These are phyloP conservation scores for Chlorella ohadii DNA, from an alignment of 139 green algal species.

Conservation along the genomic window DNA sequence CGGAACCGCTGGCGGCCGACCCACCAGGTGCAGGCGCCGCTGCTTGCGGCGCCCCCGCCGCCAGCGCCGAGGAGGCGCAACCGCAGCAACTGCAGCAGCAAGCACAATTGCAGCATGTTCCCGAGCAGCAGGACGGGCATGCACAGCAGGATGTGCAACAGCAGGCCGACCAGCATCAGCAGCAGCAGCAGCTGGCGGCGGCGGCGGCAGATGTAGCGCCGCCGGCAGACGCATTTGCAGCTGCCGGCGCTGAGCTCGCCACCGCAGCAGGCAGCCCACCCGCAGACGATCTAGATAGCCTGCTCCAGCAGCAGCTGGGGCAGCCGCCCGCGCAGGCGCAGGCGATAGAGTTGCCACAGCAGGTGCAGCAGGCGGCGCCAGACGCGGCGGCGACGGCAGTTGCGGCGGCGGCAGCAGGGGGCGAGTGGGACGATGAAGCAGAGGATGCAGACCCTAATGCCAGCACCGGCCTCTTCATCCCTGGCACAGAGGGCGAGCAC, in stretches of 20 bases:
- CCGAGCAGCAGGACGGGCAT: neutral
- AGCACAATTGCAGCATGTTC: neutral
- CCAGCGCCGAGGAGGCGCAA: too few relatives aligned
- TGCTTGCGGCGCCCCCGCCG: too few relatives aligned
- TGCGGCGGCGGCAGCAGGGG: neutral
- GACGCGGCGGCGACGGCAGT: neutral
- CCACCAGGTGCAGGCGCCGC: too few relatives aligned
- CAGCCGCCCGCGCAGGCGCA: neutral
- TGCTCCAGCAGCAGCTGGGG: neutral
- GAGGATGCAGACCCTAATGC: conserved; percentile 24
- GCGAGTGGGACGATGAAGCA: neutral
- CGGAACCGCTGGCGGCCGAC: too few relatives aligned
- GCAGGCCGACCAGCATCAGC: neutral
- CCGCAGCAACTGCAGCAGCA: too few relatives aligned
- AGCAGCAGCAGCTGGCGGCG: neutral
- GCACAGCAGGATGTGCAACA: neutral
- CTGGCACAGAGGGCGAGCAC: neutral
- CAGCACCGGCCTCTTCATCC: neutral
- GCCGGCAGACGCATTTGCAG: neutral
- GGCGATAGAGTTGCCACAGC: neutral
- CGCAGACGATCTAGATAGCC: neutral
- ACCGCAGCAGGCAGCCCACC: neutral
- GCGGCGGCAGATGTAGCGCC: too few relatives aligned
- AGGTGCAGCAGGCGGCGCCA: neutral
- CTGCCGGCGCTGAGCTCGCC: neutral